Percentiles rank a stretch among this genome's conserved stretches.
Evolutionary conservation across 2,329 filamentous ascomycete species (phyloP).

Genomic region (Penicillium sp.): DNA sequence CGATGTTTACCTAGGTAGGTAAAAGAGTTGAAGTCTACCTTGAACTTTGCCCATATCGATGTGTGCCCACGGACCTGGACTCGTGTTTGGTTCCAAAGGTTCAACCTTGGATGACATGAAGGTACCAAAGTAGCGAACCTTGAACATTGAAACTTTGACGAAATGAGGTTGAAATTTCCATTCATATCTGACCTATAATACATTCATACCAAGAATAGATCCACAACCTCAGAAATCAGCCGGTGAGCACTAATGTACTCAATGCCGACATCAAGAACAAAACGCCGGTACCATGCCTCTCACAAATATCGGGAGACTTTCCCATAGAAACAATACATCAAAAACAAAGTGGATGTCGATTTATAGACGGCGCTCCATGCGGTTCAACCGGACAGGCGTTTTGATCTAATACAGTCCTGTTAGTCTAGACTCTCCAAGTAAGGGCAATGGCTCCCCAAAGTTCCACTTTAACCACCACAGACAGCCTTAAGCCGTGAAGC

Average conservation of each 20-base stretch:
- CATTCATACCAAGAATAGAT: slow-evolving; percentile 18
- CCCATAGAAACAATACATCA: slow-evolving; percentile 21
- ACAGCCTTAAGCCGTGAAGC: no score
- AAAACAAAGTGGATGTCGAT: not conserved
- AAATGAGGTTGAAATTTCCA: no score
- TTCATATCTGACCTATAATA: slow-evolving; percentile 22
- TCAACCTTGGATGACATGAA: no score
- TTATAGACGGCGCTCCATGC: slow-evolving; percentile 53
- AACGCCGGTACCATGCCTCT: slow-evolving; percentile 29
- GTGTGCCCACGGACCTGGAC: no score
- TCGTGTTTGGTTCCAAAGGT: no score
- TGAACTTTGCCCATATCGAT: no score
- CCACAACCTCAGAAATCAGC: slow-evolving; percentile 15
- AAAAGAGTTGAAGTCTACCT: no score
- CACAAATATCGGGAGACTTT: slow-evolving; percentile 17
- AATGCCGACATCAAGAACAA: slow-evolving; percentile 18
- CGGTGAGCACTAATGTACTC: not conserved
- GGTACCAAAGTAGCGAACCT: no score
- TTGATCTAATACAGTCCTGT: slow-evolving; percentile 49
- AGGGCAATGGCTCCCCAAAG: not conserved
- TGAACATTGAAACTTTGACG: no score
- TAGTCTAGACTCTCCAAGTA: slow-evolving; percentile 9
- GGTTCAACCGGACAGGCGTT: slow-evolving; percentile 61
- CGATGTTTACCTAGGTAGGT: not conserved
- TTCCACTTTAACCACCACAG: not conserved